Base-by-base conservation (phyloP, 495 filamentous ascomycete genomes). In the Penicillium psychrofluorescens region DNA sequence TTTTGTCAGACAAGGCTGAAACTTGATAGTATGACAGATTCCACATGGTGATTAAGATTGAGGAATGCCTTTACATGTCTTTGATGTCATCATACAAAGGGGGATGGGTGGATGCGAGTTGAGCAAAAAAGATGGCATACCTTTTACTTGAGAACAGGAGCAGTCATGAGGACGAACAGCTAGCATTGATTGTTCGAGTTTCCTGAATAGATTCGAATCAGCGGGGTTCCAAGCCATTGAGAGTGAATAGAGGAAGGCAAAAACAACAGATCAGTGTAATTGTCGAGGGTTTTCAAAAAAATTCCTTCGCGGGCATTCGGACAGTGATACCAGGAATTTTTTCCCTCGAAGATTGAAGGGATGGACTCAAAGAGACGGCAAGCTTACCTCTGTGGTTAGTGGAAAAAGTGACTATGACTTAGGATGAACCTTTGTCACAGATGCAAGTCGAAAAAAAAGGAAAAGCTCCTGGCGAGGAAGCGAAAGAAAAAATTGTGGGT, bases 1-100 rank as follows among this genome's bases (percentile, higher is more conserved):
- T 38, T 49, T 50, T 51, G 74, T 95, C 90, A 95, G 89, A 95
- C 90, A 95, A 95, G 90, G 90, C 89, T 95, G 90, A 95, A 94
- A 95, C 88, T 85, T 83, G 60, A 62, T 56, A 64, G 22, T 75
- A 63, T 70, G 80, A 87, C 81, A 79, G 76, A 76, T 76, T 94
- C 89, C 75, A 91, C 88, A 94, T 83, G 58, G 61, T 81, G 65
- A 79, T 71, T 95, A 82, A 77, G 90, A 75, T 85, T 83, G 90
- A 95, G 90, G 90, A 95, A 95, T 95, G 87, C 90, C 86, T 88
- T 56, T 84, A 80, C 80, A 73, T 83, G 82, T 90, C 76, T 72
- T 71, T 31, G 75, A 78, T 66, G 80, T 95, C 88, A 95, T 92
- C 84, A 92, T 71, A 51, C 59, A 67, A 76, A 58, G 55, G 46